Percentiles rank a stretch among this genome's conserved stretches.
Conservation (phyloP, 208 protist genomes). For the Trypanosoma avium region DNA sequence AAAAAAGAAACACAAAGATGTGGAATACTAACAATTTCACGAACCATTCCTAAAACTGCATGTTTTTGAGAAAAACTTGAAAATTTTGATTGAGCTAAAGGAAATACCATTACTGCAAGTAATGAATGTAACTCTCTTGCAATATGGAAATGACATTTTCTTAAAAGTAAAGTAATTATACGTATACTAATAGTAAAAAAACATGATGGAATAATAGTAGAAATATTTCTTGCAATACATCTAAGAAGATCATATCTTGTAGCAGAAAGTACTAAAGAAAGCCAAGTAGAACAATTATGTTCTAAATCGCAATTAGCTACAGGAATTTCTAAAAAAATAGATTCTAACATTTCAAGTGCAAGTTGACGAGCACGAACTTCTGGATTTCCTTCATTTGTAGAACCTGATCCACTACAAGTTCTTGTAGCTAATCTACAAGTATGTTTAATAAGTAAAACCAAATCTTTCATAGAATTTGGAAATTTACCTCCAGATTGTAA, state of each 20-base stretch:
- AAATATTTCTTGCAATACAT: conserved; percentile 53
- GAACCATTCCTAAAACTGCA: conserved; percentile 71
- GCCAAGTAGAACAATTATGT: conserved; percentile 68
- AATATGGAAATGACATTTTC: conserved; percentile 76
- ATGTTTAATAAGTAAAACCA: conserved; percentile 57
- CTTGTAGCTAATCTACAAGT: conserved; percentile 46
- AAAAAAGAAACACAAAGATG: conserved; percentile 77
- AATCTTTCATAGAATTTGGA: conserved; percentile 51
- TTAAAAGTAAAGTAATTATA: conserved; percentile 53
- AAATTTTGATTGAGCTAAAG: conserved; percentile 53
- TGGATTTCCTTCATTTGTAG: conserved; percentile 34
- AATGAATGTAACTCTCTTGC: conserved; percentile 67
- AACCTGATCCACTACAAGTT: conserved; percentile 39
- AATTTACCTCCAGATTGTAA: conserved; percentile 28
- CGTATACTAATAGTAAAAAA: conserved; percentile 61
- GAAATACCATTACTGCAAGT: conserved; percentile 64
- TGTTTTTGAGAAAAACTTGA: conserved; percentile 77
- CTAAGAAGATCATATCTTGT: conserved; percentile 67
- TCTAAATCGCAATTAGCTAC: conserved; percentile 65
- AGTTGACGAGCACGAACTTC: conserved; percentile 58
- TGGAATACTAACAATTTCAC: conserved; percentile 58
- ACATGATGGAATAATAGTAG: conserved; percentile 48
- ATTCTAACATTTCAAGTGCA: conserved; percentile 57
- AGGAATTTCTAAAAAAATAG: conserved; percentile 52
- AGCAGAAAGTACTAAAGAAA: conserved; percentile 54